Percentiles rank a stretch among this genome's conserved stretches.
These are phyloP conservation scores for Barnettozyma pratensis DNA, from an alignment of 805 yeast genomes.

Conservation along the genomic window DNA sequence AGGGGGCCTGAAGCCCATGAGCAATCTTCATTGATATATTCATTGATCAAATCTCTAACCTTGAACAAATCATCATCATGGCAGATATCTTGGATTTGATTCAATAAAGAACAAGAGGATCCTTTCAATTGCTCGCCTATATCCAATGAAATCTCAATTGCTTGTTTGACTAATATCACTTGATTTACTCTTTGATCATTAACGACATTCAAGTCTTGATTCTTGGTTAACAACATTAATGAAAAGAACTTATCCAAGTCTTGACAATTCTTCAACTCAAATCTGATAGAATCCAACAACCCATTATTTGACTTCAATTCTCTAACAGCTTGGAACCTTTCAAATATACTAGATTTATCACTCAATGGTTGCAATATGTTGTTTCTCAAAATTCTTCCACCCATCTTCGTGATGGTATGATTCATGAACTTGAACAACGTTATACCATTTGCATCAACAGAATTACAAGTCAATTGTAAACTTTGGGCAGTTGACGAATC, in stretches of 20 bases:
- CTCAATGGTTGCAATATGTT: slow-evolving; percentile 45
- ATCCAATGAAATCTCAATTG: slow-evolving; percentile 23
- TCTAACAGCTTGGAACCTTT: slow-evolving; percentile 33
- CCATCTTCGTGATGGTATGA: slow-evolving; percentile 42
- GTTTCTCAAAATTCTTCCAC: slow-evolving; percentile 34
- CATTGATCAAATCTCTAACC: slow-evolving; percentile 25
- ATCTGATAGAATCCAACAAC: slow-evolving; percentile 14
- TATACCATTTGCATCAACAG: slow-evolving; percentile 24
- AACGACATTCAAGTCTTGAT: slow-evolving; percentile 20
- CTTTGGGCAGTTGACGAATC: slow-evolving; percentile 33
- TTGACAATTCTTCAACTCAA: slow-evolving; percentile 25
- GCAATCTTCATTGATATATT: slow-evolving; percentile 37
- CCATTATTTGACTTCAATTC: slow-evolving; percentile 27
- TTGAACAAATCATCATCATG: slow-evolving; percentile 19
- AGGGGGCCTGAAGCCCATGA: slow-evolving; percentile 34
- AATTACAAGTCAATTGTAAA: slow-evolving; percentile 36
- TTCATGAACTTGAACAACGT: slow-evolving; percentile 35
- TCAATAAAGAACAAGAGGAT: slow-evolving; percentile 15
- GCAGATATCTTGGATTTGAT: slow-evolving; percentile 28
- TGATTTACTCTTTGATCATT: slow-evolving; percentile 28
- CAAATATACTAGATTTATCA: slow-evolving; percentile 29
- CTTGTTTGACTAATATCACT: slow-evolving; percentile 34
- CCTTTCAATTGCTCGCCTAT: slow-evolving; percentile 16
- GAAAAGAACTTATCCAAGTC: slow-evolving; percentile 40
- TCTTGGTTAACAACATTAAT: slow-evolving; percentile 27